These are phyloP conservation scores for Knoxdaviesia proteae DNA, from an alignment of 2,329 filamentous ascomycete genomes.

Conservation along the genomic window DNA sequence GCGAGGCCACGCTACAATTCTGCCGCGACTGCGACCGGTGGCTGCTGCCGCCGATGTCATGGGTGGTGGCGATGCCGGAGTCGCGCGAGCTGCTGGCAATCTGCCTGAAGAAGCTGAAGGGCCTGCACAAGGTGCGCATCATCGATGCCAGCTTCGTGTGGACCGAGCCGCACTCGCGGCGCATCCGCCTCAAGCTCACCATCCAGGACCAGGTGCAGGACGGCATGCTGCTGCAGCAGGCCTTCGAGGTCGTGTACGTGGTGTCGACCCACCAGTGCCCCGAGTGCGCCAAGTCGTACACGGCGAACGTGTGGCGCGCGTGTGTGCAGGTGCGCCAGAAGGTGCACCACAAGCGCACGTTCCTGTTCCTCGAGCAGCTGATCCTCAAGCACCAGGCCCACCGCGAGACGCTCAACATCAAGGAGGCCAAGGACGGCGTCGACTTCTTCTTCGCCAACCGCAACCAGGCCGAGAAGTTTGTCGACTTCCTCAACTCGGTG, in stretches of 20 bases:
- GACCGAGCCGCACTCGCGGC: conserved; percentile 90
- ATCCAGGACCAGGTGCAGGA: conserved; percentile 52
- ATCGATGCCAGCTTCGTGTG: conserved; percentile 94
- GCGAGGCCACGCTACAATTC: conserved; percentile 75
- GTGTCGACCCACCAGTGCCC: conserved; percentile 85
- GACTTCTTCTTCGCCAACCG: conserved; percentile 85
- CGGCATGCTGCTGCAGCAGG: conserved; percentile 61
- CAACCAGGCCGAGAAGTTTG: conserved; percentile 81
- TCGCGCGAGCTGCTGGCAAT: conserved; percentile 82
- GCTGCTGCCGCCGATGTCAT: conserved; percentile 68
- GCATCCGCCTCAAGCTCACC: conserved; percentile 88
- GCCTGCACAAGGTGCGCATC: conserved; percentile 75
- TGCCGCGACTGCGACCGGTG: conserved; percentile 91
- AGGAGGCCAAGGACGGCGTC: conserved; percentile 84
- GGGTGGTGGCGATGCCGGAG: conserved; percentile 69
- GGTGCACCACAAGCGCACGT: conserved; percentile 76
- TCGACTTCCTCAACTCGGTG: conserved; percentile 74
- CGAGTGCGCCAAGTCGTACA: conserved; percentile 90
- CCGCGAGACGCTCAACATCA: conserved; percentile 91
- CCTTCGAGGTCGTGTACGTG: conserved; percentile 84
- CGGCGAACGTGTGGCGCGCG: conserved; percentile 86
- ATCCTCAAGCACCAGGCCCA: conserved; percentile 89
- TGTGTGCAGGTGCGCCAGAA: conserved; percentile 92
- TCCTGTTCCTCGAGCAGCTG: conserved; percentile 63
- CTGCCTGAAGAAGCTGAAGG: conserved; percentile 72